A percentile compares a stretch with the other conserved stretches of the same genome.
phyloP scores from a whole-genome alignment of 192 early-diverging fungal species.

The Phlyctochytrium arcticum region DNA sequence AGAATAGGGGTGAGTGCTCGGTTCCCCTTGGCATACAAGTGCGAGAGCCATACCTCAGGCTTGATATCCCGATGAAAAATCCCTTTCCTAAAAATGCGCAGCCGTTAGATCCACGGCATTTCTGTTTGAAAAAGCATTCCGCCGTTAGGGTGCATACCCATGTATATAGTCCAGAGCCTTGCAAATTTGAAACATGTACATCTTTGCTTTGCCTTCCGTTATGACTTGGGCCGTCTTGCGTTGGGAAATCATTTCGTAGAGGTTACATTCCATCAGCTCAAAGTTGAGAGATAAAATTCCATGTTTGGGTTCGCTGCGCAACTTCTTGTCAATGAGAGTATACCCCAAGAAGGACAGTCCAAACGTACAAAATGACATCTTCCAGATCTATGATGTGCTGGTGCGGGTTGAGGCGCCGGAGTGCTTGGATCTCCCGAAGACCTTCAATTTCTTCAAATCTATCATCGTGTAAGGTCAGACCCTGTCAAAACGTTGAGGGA shows the following conservation, averaged over 20 bases:
- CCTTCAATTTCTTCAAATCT: conserved; percentile 52
- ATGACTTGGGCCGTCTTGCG: conserved; percentile 35
- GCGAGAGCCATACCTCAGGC: conserved; percentile 42
- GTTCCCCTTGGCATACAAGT: conserved; percentile 7
- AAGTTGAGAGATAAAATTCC: conserved; percentile 56
- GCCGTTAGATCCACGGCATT: conserved; percentile 58
- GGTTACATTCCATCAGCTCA: conserved; percentile 61
- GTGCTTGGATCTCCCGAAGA: conserved; percentile 59
- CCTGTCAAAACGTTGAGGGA: not conserved
- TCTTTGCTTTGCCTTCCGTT: conserved; percentile 51
- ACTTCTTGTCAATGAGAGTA: conserved; percentile 6
- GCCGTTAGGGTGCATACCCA: conserved; percentile 24
- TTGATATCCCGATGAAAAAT: conserved; percentile 65
- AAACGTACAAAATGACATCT: conserved; percentile 53
- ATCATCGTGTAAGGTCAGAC: not conserved
- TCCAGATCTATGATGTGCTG: conserved; percentile 48
- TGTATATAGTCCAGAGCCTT: conserved; percentile 61
- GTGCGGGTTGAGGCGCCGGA: conserved; percentile 52
- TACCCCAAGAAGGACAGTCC: not conserved
- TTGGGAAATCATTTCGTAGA: conserved; percentile 58
- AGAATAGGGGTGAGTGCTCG: not conserved
- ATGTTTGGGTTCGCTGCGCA: conserved; percentile 48
- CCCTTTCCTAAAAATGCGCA: conserved; percentile 49
- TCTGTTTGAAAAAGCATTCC: conserved; percentile 39
- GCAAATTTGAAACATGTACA: conserved; percentile 54